phyloP scores from a whole-genome alignment of 306 rosid species.

The Vigna trinervia region DNA sequence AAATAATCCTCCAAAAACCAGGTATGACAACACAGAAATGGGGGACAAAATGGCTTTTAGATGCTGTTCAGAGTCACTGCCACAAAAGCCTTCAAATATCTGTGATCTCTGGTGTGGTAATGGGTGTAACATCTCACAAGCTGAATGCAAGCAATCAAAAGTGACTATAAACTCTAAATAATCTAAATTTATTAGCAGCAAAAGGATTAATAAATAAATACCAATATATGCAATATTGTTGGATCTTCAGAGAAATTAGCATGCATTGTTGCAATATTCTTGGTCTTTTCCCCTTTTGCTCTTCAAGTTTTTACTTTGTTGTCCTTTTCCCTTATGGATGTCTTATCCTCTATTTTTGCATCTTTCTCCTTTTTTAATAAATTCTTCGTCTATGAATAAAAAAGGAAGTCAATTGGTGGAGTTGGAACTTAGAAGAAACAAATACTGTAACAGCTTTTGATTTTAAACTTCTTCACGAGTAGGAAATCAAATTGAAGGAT shows the following conservation, averaged over 20 bases:
- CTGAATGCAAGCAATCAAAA: not conserved
- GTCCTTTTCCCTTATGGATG: not conserved
- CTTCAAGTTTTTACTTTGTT: not conserved
- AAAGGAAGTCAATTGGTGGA: not conserved
- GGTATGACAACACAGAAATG: not conserved
- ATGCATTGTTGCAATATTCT: not conserved
- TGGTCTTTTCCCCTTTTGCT: not conserved
- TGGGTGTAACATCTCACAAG: not conserved
- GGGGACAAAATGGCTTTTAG: not conserved
- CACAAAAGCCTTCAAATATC: not conserved
- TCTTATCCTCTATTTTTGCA: not conserved
- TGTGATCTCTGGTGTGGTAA: not conserved
- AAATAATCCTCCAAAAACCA: not conserved
- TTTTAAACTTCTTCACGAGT: not conserved
- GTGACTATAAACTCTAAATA: slow-evolving; percentile 10
- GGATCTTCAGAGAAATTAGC: not conserved
- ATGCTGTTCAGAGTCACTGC: not conserved
- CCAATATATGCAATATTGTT: not conserved
- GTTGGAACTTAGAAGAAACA: not conserved
- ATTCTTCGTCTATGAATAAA: not conserved
- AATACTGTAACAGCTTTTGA: not conserved
- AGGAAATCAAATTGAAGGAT: not conserved
- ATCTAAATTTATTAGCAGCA: not conserved
- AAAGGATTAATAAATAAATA: slow-evolving; percentile 3
- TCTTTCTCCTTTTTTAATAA: not conserved